Evolutionary conservation across 2,329 filamentous ascomycete species (phyloP).

Genomic region (Torrubiella hemipterigena): DNA sequence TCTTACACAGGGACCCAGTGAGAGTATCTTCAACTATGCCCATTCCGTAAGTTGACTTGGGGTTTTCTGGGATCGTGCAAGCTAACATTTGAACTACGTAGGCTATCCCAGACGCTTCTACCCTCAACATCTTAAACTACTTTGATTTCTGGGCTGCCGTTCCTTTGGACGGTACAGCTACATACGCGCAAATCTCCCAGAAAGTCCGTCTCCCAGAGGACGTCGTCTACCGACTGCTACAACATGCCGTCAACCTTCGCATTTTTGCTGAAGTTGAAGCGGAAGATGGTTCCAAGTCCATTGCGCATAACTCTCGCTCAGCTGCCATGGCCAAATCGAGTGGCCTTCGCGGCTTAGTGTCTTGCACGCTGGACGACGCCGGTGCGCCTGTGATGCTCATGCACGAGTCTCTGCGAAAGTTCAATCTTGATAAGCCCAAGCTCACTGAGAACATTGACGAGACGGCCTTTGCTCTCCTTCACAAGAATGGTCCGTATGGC

Average conservation of each 20-base stretch:
- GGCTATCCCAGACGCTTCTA: conserved; percentile 29
- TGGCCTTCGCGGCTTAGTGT: conserved; percentile 22
- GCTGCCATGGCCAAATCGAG: conserved; percentile 20
- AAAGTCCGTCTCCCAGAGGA: conserved; percentile 23
- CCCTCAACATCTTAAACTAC: conserved; percentile 35
- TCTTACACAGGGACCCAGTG: conserved; percentile 33
- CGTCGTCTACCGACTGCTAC: conserved; percentile 23
- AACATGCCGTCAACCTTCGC: conserved; percentile 24
- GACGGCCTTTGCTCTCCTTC: conserved; percentile 23
- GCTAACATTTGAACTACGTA: conserved; percentile 10
- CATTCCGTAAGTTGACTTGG: conserved; percentile 20
- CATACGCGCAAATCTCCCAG: conserved; percentile 26
- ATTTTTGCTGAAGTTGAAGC: conserved; percentile 19
- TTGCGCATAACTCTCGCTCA: conserved; percentile 25
- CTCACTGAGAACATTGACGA: conserved; percentile 21
- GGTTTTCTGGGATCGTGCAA: not conserved
- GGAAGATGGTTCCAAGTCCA: conserved; percentile 11
- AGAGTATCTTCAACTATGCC: conserved; percentile 34
- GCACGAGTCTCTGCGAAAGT: conserved; percentile 19
- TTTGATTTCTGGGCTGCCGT: conserved; percentile 41
- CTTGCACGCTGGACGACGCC: conserved; percentile 23
- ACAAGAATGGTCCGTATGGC: conserved; percentile 17
- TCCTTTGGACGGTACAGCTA: conserved; percentile 31
- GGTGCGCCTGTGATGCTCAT: conserved; percentile 23
- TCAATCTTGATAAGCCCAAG: conserved; percentile 16